phyloP scores from a whole-genome alignment of 768 basidiomycete species.

The Naganishia onofrii region DNA sequence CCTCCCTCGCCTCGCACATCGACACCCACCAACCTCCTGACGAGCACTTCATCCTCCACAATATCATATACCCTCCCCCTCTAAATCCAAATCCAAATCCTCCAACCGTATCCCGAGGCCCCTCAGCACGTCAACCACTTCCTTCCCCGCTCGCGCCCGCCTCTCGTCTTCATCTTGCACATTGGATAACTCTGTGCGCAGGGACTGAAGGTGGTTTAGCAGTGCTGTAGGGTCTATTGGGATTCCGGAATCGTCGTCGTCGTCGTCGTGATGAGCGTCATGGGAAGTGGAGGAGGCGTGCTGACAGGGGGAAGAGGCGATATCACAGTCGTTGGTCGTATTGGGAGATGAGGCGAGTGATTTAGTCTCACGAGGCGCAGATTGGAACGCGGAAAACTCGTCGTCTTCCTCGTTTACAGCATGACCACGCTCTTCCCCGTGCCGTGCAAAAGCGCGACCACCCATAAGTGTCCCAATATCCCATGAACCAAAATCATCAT shows the following conservation, averaged over 20 bases:
- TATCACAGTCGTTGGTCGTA: neutral
- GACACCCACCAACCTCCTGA: too few species aligned
- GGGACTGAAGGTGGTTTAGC: constrained; percentile 41
- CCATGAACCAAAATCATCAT: neutral
- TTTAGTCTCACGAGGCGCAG: neutral
- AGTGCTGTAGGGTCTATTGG: constrained; percentile 42
- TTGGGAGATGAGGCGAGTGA: neutral
- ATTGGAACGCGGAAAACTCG: constrained; percentile 2
- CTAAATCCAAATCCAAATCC: constrained; percentile 6
- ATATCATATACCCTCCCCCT: neutral
- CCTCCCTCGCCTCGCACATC: too few species aligned
- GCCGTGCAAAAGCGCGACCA: neutral
- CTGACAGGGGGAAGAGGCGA: neutral
- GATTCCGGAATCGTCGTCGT: neutral
- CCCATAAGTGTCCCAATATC: neutral
- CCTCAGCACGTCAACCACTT: constrained; percentile 39
- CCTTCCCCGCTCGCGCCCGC: constrained; percentile 38
- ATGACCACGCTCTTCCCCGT: neutral
- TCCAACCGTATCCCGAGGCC: constrained; percentile 33
- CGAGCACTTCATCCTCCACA: too few species aligned
- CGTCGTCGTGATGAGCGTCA: neutral
- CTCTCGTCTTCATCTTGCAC: constrained; percentile 40
- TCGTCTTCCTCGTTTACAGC: constrained; percentile 9
- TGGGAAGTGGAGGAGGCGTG: neutral
- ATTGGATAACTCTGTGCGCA: constrained; percentile 39